Base-by-base conservation (phyloP, 805 yeast species). In the Myxozyma vanderwaltii region DNA sequence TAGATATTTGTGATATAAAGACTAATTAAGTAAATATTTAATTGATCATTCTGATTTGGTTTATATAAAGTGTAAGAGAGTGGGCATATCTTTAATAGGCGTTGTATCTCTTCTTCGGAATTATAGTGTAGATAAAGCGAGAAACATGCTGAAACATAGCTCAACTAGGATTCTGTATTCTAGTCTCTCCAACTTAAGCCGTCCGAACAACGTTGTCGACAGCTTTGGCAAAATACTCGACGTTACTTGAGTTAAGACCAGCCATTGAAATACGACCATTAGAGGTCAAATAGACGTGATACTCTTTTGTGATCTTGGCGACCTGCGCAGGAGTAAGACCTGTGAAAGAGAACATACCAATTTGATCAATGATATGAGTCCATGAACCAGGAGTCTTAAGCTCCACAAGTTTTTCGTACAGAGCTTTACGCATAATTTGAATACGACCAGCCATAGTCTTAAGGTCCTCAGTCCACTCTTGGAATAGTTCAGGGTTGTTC, bases 271-370 rank as follows among this genome's bases (percentile, higher is more conserved):
- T 92, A 73, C 98, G 84, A 51, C 98, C 98, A 56, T 88, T 83
- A 46, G 84, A 72, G 21, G 89, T 89, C 73, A 91, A 73, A 73
- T 92, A 92, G 48, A 92, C 85, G 33, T 86, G 96, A 73, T 86
- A 96, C 67, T 86, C 82, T 58, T 80, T 72, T 69, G 89, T 96
- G 63, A 91, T 79, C 66, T 88, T 81, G 52, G 80, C 81, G 56
- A 88, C 96, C 83, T 89, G 92, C 33, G 82, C 86, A 29, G 86
- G 77, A 4, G 81, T 75, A 68, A 92, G 81, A 1, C 97, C 99
- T 31, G 98, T 92, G 77, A 86, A 92, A 36, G 96, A 90, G 74
- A 92, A 92, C 98, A 92, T 92, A 68, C 99, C 99, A 63, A 89
- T 87, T 79, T 94, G 99, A 64, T 80, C 79, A 48, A 85, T 86